Evolutionary conservation across 345 rosid species (phyloP).

Genomic region (Euphorbia tirucalli): DNA sequence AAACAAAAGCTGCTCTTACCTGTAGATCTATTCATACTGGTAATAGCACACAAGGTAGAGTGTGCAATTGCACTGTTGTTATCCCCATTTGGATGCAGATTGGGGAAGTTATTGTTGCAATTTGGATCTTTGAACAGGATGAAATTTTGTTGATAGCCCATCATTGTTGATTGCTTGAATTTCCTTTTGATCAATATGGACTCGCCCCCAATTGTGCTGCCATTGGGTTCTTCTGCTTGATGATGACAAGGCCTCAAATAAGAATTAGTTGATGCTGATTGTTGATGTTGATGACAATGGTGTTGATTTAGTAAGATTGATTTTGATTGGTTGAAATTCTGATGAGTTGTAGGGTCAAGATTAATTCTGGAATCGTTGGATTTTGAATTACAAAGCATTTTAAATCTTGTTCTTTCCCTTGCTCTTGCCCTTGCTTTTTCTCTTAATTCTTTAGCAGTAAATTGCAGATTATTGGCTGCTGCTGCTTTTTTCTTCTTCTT

Average conservation of each 20-base stretch:
- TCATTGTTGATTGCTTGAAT: slow-evolving; percentile 23
- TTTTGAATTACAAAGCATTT: slow-evolving; percentile 28
- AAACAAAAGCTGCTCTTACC: slow-evolving; percentile 24
- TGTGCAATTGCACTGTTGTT: slow-evolving; percentile 38
- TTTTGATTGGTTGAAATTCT: slow-evolving; percentile 28
- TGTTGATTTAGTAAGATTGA: slow-evolving; percentile 25
- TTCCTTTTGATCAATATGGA: slow-evolving; percentile 31
- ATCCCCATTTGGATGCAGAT: slow-evolving; percentile 48
- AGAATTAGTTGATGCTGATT: too few species aligned
- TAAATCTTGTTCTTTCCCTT: slow-evolving; percentile 61
- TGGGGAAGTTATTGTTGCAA: slow-evolving; percentile 29
- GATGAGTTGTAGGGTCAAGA: slow-evolving; percentile 27
- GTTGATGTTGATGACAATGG: neutral
- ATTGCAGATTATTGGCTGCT: slow-evolving; percentile 8
- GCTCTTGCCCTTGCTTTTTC: slow-evolving; percentile 59
- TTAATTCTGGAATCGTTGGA: slow-evolving; percentile 19
- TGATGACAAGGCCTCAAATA: too few species aligned
- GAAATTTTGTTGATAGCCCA: slow-evolving; percentile 33
- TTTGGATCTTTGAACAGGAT: slow-evolving; percentile 32
- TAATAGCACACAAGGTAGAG: slow-evolving; percentile 34
- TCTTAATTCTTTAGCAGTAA: slow-evolving; percentile 40
- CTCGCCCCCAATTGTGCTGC: slow-evolving; percentile 18
- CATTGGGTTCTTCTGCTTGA: slow-evolving; percentile 18
- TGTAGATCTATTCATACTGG: slow-evolving; percentile 36
- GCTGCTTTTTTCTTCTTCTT: slow-evolving; percentile 15